phyloP scores from a whole-genome alignment of 257 asterid genomes.

The Mitragyna speciosa region DNA sequence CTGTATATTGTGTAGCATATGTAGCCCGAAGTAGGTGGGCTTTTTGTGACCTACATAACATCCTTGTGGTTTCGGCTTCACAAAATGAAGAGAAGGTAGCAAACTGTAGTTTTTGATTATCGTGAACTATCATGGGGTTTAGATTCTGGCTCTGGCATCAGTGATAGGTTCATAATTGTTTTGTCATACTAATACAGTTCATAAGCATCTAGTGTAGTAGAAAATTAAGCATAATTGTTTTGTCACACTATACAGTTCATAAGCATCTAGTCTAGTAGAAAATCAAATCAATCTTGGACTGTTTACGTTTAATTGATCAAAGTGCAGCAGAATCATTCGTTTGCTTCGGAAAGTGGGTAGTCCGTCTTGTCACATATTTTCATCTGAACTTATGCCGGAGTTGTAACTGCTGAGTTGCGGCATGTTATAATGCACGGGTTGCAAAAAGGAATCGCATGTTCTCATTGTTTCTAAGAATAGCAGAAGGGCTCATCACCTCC shows the following conservation, averaged over 20 bases:
- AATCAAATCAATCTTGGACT: background rate
- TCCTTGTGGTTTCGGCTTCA: constrained; percentile 17
- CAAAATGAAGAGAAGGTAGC: constrained; percentile 4
- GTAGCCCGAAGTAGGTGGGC: constrained; percentile 29
- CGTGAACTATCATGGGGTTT: background rate
- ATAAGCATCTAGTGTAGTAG: constrained; percentile 6
- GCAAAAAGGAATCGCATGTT: background rate
- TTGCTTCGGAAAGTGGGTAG: background rate
- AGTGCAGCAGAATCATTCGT: background rate
- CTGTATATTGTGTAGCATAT: constrained; percentile 59
- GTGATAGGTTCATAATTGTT: background rate
- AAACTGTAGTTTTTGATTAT: background rate
- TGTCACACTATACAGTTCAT: background rate
- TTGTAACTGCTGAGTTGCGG: background rate
- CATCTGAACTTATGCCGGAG: background rate
- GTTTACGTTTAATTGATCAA: background rate
- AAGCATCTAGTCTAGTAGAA: background rate
- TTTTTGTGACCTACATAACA: constrained; percentile 25
- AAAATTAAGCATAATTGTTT: background rate
- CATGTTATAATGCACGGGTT: background rate
- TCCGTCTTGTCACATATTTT: background rate
- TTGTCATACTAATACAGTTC: background rate
- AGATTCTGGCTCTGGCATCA: constrained; percentile 6
- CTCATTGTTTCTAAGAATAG: background rate
- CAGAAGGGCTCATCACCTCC: background rate